phyloP scores from a whole-genome alignment of 768 basidiomycete species.

The Boletus rubescentipes region DNA sequence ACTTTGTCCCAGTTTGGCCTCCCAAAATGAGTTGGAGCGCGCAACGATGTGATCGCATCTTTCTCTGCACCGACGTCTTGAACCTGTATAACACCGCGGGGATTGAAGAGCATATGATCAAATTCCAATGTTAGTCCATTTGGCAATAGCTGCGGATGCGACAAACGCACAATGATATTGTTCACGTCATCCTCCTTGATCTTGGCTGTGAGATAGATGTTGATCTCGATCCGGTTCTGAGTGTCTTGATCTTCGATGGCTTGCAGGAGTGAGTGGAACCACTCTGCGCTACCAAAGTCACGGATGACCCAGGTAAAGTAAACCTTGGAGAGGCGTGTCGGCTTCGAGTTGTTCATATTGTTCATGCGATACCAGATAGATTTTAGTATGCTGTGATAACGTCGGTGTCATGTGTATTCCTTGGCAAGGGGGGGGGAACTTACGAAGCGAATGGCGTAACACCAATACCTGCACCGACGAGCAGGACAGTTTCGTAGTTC shows the following conservation, averaged over 20 bases:
- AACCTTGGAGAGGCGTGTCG: conserved; percentile 84
- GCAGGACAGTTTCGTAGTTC: conserved; percentile 84
- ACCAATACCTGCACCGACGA: conserved; percentile 94
- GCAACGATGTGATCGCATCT: conserved; percentile 85
- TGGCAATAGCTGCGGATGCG: background rate
- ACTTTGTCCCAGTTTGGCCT: conserved; percentile 84
- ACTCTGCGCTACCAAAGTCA: conserved; percentile 85
- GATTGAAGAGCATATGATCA: background rate
- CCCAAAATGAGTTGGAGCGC: conserved; percentile 92
- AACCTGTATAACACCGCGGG: conserved; percentile 39
- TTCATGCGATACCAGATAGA: conserved; percentile 98
- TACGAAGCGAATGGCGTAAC: conserved; percentile 96
- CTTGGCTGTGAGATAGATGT: conserved; percentile 89
- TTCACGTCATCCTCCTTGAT: conserved; percentile 92
- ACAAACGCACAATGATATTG: conserved; percentile 73
- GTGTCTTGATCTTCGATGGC: conserved; percentile 93
- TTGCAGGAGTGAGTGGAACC: conserved; percentile 92
- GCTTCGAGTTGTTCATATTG: conserved; percentile 69
- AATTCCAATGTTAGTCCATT: background rate
- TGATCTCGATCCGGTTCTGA: conserved; percentile 86
- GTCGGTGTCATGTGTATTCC: conserved; percentile 2
- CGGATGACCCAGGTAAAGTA: conserved; percentile 97
- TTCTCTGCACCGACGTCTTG: conserved; percentile 92
- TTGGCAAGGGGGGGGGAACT: conserved; percentile 31
- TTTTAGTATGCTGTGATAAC: conserved; percentile 65